phyloP scores from a whole-genome alignment of 805 yeast species.

The Starmerella vitae region DNA sequence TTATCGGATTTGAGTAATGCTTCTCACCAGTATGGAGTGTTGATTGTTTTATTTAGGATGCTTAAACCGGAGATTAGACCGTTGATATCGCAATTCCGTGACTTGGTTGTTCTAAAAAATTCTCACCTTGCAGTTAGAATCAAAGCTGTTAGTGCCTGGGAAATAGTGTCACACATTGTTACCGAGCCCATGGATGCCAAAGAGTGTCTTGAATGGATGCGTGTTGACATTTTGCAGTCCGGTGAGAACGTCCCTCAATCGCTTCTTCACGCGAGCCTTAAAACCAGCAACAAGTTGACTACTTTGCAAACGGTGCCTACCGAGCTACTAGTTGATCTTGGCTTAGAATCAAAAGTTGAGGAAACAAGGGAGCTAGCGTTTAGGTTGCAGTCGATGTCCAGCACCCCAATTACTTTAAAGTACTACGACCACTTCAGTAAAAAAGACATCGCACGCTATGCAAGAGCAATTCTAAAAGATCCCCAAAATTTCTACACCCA shows the following conservation, averaged over 20 bases:
- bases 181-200: background rate
- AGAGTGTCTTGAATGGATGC: constrained; percentile 18
- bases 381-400: background rate
- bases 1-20: constrained; percentile 16
- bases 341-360: background rate
- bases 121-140: constrained; percentile 19
- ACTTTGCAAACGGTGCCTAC: constrained; percentile 5
- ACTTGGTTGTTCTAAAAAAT: constrained; percentile 12
- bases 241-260: constrained; percentile 6
- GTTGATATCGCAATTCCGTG: constrained; percentile 17
- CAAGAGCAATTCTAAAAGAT: background rate
- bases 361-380: background rate
- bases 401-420: background rate
- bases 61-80: constrained; percentile 9
- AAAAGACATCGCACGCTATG: background rate
- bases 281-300: background rate
- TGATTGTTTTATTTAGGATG: constrained; percentile 16
- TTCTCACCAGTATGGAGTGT: constrained; percentile 18
- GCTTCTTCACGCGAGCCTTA: constrained; percentile 2
- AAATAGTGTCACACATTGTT: constrained; percentile 7
- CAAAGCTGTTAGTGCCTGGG: constrained; percentile 21
- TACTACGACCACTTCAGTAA: background rate
- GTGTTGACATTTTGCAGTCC: constrained; percentile 5
- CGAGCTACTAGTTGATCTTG: background rate
- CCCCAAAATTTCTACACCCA: background rate